Evolutionary conservation across 2,329 filamentous ascomycete genomes (phyloP), one percentile per base, ranked within the genome.

Genomic region (Fusarium devonianum): DNA sequence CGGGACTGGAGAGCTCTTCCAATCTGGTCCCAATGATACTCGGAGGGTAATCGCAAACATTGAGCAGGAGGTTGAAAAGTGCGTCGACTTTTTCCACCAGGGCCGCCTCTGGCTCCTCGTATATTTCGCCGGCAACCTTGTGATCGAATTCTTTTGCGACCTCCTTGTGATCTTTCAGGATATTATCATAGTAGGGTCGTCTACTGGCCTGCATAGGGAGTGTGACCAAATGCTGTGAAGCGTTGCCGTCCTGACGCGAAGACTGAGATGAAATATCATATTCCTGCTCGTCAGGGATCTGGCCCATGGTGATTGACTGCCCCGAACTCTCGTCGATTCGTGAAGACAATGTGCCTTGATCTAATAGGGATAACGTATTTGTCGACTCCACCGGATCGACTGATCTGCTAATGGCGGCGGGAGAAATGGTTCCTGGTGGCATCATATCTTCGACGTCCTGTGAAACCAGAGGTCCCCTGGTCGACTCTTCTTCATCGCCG

Each of bases 1-100:
- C 73, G 4, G 67, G 63, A 7, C 74, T 61, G 3, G 73, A 66
- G 45, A 82, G 51, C 4, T 60, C 56, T 17, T 71, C 69, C 10
- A 75, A 62, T 3, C 68, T 63, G 7, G 79, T 71, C n/a, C 76
- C 76, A 17, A 79, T 69, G 28, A 78, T 68, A 25, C 81, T 78
- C 4, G 78, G 77, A 4, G 82, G 83, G 28, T 83, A 77, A 60
- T 86, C 82, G 62, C 82, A 84, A 14, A 85, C 69, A 43, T 81
- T 77, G 30, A 78, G 70, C 8, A 87, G 71, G 25, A 71, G 70
- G 14, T 73, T 69, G 30, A 87, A 75, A 53, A 86, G 70, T 6
- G 69, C 62, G 51, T 85, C 76, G 7, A 87, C 75, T 38, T 73
- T 77, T 10, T 68, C 63, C 5, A 80, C 66, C 2, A 80, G 58